These are phyloP conservation scores for Brassica juncea DNA, from an alignment of 345 rosid species.

Conservation along the genomic window DNA sequence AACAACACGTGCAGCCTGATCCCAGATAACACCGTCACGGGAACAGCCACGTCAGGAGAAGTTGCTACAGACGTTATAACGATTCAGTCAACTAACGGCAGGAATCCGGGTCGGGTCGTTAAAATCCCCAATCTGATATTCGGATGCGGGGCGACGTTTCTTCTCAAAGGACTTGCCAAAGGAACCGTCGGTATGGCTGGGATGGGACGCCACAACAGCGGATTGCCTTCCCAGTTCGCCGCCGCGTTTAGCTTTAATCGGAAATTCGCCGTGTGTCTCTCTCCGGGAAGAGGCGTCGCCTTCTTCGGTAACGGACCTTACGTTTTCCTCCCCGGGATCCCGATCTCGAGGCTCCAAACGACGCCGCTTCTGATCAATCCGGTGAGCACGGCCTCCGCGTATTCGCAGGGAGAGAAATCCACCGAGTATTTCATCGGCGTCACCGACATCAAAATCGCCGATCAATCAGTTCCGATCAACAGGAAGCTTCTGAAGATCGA, in stretches of 20 bases:
- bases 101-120: slow-evolving; percentile 54
- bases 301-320: slow-evolving; percentile 66
- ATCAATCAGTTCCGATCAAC: slow-evolving; percentile 46
- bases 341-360: slow-evolving; percentile 48
- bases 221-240: slow-evolving; percentile 56
- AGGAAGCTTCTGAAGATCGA: slow-evolving; percentile 45
- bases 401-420: slow-evolving; percentile 48
- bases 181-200: slow-evolving; percentile 67
- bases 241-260: slow-evolving; percentile 57
- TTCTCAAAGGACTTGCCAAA: slow-evolving; percentile 52
- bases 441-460: slow-evolving; percentile 46
- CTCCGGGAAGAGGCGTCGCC: slow-evolving; percentile 49
- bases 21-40: slow-evolving; percentile 53
- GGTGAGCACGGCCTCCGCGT: slow-evolving; percentile 55
- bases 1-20: slow-evolving; percentile 58
- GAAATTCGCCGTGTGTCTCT: slow-evolving; percentile 62
- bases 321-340: slow-evolving; percentile 52
- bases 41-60: slow-evolving; percentile 54
- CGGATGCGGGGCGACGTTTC: slow-evolving; percentile 48
- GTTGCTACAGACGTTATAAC: slow-evolving; percentile 56
- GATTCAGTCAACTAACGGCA: slow-evolving; percentile 63
- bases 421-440: slow-evolving; percentile 71
- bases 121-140: slow-evolving; percentile 46
- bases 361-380: slow-evolving; percentile 67
- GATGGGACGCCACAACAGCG: slow-evolving; percentile 54